Evolutionary conservation across 257 asterid genomes (phyloP).

Genomic region (Nicotiana noctiflora): DNA sequence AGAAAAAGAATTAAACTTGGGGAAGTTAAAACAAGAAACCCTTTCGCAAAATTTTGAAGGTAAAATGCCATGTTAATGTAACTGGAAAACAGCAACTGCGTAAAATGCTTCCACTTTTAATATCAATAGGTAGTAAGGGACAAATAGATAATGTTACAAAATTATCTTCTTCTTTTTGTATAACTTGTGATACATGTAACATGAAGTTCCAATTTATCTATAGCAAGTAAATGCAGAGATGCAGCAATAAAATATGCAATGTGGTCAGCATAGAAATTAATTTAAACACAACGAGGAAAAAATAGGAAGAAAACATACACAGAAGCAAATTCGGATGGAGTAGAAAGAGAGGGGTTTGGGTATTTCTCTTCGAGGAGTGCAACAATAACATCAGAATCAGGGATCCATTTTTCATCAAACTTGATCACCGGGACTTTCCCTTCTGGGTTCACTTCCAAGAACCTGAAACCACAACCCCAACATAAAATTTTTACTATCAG

Average conservation of each 20-base stretch:
- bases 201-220: background rate
- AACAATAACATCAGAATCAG: constrained; percentile 79
- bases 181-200: background rate
- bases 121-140: background rate
- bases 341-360: constrained; percentile 54
- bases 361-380: constrained; percentile 68
- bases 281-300: background rate
- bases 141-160: background rate
- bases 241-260: background rate
- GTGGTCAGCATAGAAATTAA: background rate
- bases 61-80: background rate
- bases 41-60: background rate
- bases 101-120: background rate
- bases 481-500: background rate
- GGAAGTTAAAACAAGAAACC: background rate
- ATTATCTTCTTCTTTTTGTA: background rate
- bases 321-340: constrained; percentile 56
- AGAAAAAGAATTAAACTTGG: background rate
- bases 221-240: background rate
- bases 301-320: constrained; percentile 38
- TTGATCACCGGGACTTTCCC: constrained; percentile 78
- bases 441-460: constrained; percentile 58
- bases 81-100: background rate
- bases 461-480: constrained; percentile 35
- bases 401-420: constrained; percentile 61